phyloP scores from a whole-genome alignment of 352 stramenopile species.

The Plasmopara viticola region DNA sequence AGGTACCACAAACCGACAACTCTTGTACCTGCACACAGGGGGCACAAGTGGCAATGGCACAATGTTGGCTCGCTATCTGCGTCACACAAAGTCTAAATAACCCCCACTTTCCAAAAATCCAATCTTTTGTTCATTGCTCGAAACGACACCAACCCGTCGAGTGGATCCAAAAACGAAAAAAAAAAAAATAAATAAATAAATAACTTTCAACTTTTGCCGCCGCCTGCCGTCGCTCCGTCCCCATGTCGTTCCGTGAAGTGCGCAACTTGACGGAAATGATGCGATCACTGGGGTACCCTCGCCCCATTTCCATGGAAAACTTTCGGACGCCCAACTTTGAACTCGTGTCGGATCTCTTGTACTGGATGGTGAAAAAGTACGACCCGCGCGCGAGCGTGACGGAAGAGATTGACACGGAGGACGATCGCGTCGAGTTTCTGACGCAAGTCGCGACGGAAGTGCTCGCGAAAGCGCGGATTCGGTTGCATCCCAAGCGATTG shows the following conservation, averaged over 20 bases:
- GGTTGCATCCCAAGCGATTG: constrained; percentile 93
- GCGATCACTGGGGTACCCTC: constrained; percentile 90
- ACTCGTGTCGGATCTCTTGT: constrained; percentile 92
- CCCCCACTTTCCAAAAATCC: neutral
- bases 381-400: constrained; percentile 79
- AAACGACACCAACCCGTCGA: no score
- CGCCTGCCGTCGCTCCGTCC: neutral
- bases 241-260: constrained; percentile 83
- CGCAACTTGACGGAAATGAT: constrained; percentile 95
- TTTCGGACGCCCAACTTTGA: constrained; percentile 96
- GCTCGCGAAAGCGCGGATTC: constrained; percentile 87
- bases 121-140: constrained; percentile 7
- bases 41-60: constrained; percentile 65
- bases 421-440: constrained; percentile 93
- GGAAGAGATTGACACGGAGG: constrained; percentile 93
- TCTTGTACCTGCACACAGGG: constrained; percentile 80
- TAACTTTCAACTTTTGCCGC: constrained; percentile 11
- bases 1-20: constrained; percentile 21
- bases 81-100: constrained; percentile 16
- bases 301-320: constrained; percentile 88
- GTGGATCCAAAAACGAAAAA: no score
- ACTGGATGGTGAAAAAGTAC: constrained; percentile 96
- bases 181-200: no score
- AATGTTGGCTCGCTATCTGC: constrained; percentile 60
- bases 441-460: constrained; percentile 80